Base-by-base conservation (phyloP, 371 early-diverging fungal genomes). In the Haplosporangium sp. region DNA sequence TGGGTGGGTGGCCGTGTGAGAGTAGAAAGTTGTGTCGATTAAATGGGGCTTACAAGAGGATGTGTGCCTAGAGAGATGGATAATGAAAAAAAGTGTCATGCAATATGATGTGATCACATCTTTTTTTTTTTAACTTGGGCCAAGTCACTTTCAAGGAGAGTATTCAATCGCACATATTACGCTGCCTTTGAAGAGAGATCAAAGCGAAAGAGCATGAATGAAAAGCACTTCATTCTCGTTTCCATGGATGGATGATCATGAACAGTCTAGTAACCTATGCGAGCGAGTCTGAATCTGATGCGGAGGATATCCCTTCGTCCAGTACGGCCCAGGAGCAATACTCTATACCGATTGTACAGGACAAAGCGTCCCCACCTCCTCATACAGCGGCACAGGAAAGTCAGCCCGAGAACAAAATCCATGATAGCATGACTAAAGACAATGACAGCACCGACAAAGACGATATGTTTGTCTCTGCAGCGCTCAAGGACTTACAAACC, bases 401-500 rank as follows among this genome's bases (percentile, higher is more conserved):
- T 18, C 20, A 45, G 14, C 36, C 67, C 18, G 42, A 13, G 20
- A 10, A 51, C 37, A 11, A 45, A n/a, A 37, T 3, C 53, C 14
- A 10, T 16, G 21, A 48, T n/a, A 37, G 54, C 12, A 2, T 20
- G 10, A 6, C 58, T 36, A 51, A 23, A 6, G 38, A 43, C 21
- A 6, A 41, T 3, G 52, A 20, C 7, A 6, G 11, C 43, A 23
- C 11, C 29, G 16, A 21, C 63, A 9, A 29, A 20, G 16, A 64
- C 0, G 64, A 74, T 14, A 60, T 37, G 14, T 65, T 42, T 45
- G 58, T 75, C 13, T 54, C 59, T 2, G 62, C 66, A 9, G 70
- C 69, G 6, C 54, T 75, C 45, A 69, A 69, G 14, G 75, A 75
- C 20, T 54, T 75, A 1, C 69, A 75, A 23, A 55, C 40, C 20